Percentiles rank a stretch among this genome's conserved stretches.
phyloP scores from a whole-genome alignment of 306 rosid species.

The Quercus bicolor region DNA sequence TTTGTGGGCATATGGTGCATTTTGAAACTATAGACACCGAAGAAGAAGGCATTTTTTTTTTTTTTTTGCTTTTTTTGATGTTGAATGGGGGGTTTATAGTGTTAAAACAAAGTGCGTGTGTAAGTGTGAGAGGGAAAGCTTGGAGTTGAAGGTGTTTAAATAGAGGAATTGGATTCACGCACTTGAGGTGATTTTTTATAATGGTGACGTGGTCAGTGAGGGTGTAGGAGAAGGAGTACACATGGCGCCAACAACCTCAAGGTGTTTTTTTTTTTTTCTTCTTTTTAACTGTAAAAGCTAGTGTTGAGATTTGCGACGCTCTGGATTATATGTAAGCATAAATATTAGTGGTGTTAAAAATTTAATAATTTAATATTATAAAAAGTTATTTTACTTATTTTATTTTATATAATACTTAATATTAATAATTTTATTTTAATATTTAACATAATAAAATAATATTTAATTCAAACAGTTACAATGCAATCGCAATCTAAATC shows the following conservation, averaged over 20 bases:
- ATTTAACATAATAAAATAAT: too few relatives aligned
- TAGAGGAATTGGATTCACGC: conserved; percentile 38
- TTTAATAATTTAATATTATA: too few relatives aligned
- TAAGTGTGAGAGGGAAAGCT: background rate
- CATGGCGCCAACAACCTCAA: background rate
- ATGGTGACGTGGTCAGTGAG: too few relatives aligned
- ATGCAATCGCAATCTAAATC: too few relatives aligned
- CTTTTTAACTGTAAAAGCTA: background rate
- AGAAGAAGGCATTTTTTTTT: conserved; percentile 68
- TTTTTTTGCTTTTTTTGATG: too few relatives aligned
- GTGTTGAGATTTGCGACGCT: background rate
- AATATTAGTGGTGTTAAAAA: too few relatives aligned
- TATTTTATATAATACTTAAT: too few relatives aligned
- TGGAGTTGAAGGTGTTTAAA: conserved; percentile 12
- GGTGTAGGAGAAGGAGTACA: background rate
- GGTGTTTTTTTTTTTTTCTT: too few relatives aligned
- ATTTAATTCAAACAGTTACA: too few relatives aligned
- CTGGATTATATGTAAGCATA: too few relatives aligned
- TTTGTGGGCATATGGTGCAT: conserved; percentile 51
- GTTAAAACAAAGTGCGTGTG: background rate
- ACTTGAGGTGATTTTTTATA: background rate
- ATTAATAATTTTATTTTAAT: too few relatives aligned
- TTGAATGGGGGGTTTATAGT: background rate
- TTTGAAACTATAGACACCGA: conserved; percentile 52
- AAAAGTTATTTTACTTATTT: too few relatives aligned